Evolutionary conservation across 192 early-diverging fungal species (phyloP).

Genomic region (Cladochytrium replicatum): DNA sequence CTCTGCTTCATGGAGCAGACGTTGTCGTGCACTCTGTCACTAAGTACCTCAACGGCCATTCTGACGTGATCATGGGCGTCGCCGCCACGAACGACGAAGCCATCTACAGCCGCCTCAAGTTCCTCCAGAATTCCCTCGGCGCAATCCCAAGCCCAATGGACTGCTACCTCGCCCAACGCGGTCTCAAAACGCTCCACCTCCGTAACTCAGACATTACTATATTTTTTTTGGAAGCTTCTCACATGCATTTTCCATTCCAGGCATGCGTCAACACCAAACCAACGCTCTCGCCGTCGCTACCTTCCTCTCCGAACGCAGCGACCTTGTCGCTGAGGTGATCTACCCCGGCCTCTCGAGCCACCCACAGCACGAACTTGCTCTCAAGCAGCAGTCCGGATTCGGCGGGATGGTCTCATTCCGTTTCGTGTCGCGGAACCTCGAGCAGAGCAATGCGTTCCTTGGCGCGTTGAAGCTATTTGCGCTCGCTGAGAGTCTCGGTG

Average conservation of each 20-base stretch:
- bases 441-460: conserved; percentile 77
- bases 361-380: conserved; percentile 85
- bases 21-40: conserved; percentile 96
- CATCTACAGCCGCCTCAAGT: conserved; percentile 64
- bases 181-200: conserved; percentile 90
- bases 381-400: conserved; percentile 80
- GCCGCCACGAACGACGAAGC: conserved; percentile 70
- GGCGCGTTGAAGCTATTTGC: conserved; percentile 71
- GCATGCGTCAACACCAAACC: conserved; percentile 76
- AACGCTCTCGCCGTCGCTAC: conserved; percentile 78
- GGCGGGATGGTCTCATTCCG: conserved; percentile 97
- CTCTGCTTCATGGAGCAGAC: conserved; percentile 87
- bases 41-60: conserved; percentile 97
- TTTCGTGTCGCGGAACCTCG: conserved; percentile 64
- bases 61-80: conserved; percentile 96
- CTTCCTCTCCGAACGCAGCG: conserved; percentile 58
- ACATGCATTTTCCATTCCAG: no score
- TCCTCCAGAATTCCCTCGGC: conserved; percentile 96
- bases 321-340: conserved; percentile 73
- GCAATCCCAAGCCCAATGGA: conserved; percentile 95
- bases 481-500: conserved; percentile 92
- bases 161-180: conserved; percentile 89
- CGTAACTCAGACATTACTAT: conserved; percentile 44
- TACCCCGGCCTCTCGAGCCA: conserved; percentile 89
- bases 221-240: no score